These are phyloP conservation scores for Mallotus japonicus DNA, from an alignment of 441 rosid species.

Conservation along the genomic window DNA sequence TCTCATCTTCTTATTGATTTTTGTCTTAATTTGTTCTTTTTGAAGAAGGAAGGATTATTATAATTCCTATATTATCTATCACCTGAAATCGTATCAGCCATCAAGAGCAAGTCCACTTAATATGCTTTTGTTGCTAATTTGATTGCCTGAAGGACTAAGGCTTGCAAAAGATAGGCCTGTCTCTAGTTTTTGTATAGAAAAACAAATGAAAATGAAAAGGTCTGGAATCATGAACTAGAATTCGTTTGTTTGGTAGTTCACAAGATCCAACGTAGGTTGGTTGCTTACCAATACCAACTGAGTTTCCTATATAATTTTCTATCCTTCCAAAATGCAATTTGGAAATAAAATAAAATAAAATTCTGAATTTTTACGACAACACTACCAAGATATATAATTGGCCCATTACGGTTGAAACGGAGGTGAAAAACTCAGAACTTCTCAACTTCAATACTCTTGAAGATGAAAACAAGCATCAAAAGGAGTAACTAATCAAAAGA, in stretches of 20 bases:
- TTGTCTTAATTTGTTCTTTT: too few relatives aligned
- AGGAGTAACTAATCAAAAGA: not conserved
- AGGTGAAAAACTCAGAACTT: not conserved
- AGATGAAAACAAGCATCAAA: not conserved
- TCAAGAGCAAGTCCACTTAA: too few relatives aligned
- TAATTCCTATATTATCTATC: too few relatives aligned
- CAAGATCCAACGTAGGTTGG: not conserved
- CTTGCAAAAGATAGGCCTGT: not conserved
- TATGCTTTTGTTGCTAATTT: too few relatives aligned
- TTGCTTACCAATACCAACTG: not conserved
- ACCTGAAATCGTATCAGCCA: too few relatives aligned
- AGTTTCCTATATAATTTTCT: not conserved
- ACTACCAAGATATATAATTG: not conserved
- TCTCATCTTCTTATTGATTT: not conserved
- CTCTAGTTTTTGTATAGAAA: too few relatives aligned
- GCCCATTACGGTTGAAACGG: not conserved
- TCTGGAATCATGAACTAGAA: too few relatives aligned
- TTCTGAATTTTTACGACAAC: not conserved
- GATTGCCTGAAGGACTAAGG: not conserved
- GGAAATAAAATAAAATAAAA: too few relatives aligned
- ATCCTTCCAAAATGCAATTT: not conserved
- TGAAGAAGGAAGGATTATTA: too few relatives aligned
- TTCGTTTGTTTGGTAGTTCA: not conserved
- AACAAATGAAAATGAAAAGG: too few relatives aligned
- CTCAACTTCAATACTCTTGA: not conserved